These are phyloP conservation scores for Hibiscus mutabilis DNA, from an alignment of 345 rosid genomes.

Conservation along the genomic window DNA sequence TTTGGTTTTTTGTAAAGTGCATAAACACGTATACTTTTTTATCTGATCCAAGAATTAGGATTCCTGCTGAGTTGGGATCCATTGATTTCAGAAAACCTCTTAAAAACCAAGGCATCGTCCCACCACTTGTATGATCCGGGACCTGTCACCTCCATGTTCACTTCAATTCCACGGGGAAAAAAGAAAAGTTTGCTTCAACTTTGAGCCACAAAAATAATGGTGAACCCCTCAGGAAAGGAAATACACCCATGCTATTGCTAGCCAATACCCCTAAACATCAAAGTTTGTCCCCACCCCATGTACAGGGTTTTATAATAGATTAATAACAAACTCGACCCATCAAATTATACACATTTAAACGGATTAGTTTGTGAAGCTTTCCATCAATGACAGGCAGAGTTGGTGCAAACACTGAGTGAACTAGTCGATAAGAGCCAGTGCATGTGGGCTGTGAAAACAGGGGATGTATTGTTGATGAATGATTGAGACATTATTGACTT, in stretches of 20 bases:
- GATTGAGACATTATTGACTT: background rate
- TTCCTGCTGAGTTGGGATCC: no score
- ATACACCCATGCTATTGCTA: slow-evolving; percentile 18
- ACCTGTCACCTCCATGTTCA: slow-evolving; percentile 3
- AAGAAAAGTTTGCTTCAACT: background rate
- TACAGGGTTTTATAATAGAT: no score
- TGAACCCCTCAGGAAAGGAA: background rate
- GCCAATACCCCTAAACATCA: no score
- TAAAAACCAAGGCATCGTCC: no score
- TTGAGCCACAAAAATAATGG: background rate
- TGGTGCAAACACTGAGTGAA: background rate
- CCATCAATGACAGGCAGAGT: background rate
- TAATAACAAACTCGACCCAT: no score
- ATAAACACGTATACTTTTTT: no score
- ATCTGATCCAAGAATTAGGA: no score
- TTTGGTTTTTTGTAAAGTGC: no score
- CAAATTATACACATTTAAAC: no score
- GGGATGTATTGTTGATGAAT: background rate
- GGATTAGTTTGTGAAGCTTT: background rate
- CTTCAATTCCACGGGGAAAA: background rate
- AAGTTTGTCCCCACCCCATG: no score
- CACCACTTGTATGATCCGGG: background rate
- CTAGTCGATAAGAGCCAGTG: background rate
- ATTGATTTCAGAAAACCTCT: no score
- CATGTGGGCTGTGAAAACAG: background rate